Percentiles rank a stretch among this genome's conserved stretches.
Conservation (phyloP, 768 basidiomycete species). For the Phanerochaete sordida region DNA sequence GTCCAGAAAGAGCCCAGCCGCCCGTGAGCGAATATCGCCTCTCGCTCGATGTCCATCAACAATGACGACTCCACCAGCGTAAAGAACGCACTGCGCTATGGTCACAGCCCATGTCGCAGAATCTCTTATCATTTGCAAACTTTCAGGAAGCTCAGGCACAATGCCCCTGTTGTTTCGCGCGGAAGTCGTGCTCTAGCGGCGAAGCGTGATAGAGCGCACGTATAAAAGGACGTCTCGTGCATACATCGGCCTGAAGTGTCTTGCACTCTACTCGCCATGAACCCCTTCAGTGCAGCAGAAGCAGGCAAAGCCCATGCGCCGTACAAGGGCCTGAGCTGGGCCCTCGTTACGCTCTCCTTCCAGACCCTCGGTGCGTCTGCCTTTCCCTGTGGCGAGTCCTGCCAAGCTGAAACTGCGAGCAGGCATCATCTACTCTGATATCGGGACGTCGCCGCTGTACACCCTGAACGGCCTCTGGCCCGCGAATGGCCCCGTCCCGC, state of each 20-base stretch:
- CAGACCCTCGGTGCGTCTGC: constrained; percentile 26
- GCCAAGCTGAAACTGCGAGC: background rate
- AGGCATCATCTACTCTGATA: constrained; percentile 42
- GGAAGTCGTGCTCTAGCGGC: no score
- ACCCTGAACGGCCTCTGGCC: constrained; percentile 66
- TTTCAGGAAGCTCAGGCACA: background rate
- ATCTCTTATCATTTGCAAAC: background rate
- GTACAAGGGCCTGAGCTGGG: constrained; percentile 9
- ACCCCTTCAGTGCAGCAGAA: constrained; percentile 2
- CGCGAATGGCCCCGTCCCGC: constrained; percentile 40
- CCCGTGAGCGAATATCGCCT: constrained; percentile 8
- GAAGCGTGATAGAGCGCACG: no score
- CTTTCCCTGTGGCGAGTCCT: background rate
- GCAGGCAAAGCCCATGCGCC: background rate
- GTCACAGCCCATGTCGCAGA: background rate
- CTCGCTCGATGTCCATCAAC: background rate
- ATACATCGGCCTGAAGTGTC: background rate
- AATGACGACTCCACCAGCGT: background rate
- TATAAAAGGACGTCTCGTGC: no score
- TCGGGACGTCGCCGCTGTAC: constrained; percentile 61
- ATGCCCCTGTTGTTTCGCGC: background rate
- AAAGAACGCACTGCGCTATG: background rate
- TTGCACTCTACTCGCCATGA: background rate
- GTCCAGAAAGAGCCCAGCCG: background rate
- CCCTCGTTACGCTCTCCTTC: constrained; percentile 26